A percentile compares a stretch with the other conserved stretches of the same genome.
phyloP scores from a whole-genome alignment of 176 grass and related monocot species.

The Avena sativa region DNA sequence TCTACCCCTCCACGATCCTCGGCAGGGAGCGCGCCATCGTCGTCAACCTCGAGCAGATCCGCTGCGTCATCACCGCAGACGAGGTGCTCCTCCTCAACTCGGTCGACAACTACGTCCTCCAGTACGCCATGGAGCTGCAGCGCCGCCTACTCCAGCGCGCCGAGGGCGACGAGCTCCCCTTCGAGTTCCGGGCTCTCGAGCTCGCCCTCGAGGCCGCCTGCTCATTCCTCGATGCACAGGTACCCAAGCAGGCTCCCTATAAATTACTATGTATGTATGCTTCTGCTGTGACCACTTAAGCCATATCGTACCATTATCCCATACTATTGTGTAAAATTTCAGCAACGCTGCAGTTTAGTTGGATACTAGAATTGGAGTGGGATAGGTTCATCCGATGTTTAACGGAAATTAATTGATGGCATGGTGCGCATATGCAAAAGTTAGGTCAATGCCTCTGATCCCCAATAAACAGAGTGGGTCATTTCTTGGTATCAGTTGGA shows the following conservation, averaged over 20 bases:
- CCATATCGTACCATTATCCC: not conserved
- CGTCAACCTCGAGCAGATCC: constrained; percentile 98
- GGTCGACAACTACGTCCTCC: constrained; percentile 82
- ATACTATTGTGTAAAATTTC: not conserved
- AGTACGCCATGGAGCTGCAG: constrained; percentile 92
- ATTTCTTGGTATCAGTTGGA: not conserved
- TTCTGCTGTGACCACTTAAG: not conserved
- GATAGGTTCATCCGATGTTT: constrained; percentile 6
- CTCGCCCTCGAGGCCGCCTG: constrained; percentile 92
- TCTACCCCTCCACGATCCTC: constrained; percentile 90
- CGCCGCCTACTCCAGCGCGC: constrained; percentile 68
- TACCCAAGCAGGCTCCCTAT: not conserved
- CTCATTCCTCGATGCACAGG: constrained; percentile 94
- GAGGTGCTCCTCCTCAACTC: constrained; percentile 96
- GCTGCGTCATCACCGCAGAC: constrained; percentile 93
- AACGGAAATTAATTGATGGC: not conserved
- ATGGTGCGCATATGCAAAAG: not conserved
- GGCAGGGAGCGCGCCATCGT: constrained; percentile 95
- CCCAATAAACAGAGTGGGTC: not conserved
- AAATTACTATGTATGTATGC: not conserved
- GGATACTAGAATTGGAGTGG: constrained; percentile 9
- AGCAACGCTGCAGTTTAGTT: not conserved
- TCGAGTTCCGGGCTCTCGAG: constrained; percentile 95
- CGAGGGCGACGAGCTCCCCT: constrained; percentile 71
- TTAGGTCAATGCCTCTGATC: not conserved